Conservation (phyloP, 176 grass and related monocot species). For the Avena insularis region DNA sequence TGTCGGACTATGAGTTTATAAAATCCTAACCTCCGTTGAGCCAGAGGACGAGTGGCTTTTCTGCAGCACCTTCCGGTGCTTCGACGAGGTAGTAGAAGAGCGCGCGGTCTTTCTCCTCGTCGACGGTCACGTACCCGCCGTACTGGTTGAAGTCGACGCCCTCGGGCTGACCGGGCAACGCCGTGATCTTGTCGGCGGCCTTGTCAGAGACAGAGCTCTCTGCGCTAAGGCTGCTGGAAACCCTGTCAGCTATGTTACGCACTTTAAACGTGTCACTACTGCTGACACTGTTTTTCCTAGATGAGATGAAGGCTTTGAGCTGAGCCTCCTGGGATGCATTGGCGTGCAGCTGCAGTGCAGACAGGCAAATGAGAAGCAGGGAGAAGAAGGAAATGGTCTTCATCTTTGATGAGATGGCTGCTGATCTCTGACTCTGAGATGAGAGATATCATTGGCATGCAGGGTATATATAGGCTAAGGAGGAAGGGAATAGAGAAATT, state of each 20-base stretch:
- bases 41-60: slow-evolving; percentile 66
- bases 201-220: neutral
- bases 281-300: slow-evolving; percentile 17
- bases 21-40: slow-evolving; percentile 59
- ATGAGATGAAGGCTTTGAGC: slow-evolving; percentile 27
- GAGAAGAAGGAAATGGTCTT: neutral
- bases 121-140: slow-evolving; percentile 53
- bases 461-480: slow-evolving; percentile 12
- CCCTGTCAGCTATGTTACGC: neutral
- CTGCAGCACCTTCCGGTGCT: neutral
- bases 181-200: slow-evolving; percentile 52
- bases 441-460: neutral
- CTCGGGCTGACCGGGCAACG: slow-evolving; percentile 53
- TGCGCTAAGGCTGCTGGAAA: neutral
- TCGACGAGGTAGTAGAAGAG: slow-evolving; percentile 73
- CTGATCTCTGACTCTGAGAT: neutral
- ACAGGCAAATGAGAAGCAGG: slow-evolving; percentile 20
- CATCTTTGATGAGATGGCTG: slow-evolving; percentile 20
- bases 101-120: slow-evolving; percentile 35
- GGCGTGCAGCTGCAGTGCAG: neutral
- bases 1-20: neutral
- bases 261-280: neutral
- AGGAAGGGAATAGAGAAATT: neutral
- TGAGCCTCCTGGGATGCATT: slow-evolving; percentile 42
- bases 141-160: slow-evolving; percentile 58